Percentiles rank a stretch among this genome's conserved stretches.
These are phyloP conservation scores for Tetrahymena malaccensis DNA, from an alignment of 73 alveolate species.

Conservation along the genomic window DNA sequence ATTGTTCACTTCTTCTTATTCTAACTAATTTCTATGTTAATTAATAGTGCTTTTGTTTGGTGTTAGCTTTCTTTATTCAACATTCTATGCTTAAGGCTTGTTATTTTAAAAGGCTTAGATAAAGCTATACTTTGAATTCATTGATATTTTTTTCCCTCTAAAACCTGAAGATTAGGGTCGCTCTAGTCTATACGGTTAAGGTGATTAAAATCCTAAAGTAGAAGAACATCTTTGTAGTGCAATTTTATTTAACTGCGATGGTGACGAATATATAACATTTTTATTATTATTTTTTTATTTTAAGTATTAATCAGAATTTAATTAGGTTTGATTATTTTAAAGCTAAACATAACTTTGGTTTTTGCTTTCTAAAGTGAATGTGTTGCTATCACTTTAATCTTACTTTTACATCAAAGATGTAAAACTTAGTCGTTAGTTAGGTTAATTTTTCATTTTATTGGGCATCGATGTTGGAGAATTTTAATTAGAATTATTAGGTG, in stretches of 20 bases:
- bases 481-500: not conserved
- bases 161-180: not conserved
- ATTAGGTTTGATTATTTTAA: too few relatives aligned
- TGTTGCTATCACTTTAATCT: not conserved
- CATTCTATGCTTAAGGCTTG: not conserved
- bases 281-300: not conserved
- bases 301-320: not conserved
- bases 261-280: not conserved
- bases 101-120: not conserved
- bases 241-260: not conserved
- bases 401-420: not conserved
- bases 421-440: not conserved
- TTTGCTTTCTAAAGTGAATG: not conserved
- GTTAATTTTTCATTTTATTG: not conserved
- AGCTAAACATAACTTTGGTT: too few relatives aligned
- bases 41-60: not conserved
- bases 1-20: not conserved
- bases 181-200: not conserved
- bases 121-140: not conserved
- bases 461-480: not conserved
- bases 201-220: not conserved
- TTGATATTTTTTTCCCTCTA: not conserved
- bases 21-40: not conserved
- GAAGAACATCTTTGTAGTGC: not conserved
- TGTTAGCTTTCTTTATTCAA: not conserved